Evolutionary conservation across 1,139 yeast genomes (phyloP).

Genomic region (Schizosaccharomyces versatilis): DNA sequence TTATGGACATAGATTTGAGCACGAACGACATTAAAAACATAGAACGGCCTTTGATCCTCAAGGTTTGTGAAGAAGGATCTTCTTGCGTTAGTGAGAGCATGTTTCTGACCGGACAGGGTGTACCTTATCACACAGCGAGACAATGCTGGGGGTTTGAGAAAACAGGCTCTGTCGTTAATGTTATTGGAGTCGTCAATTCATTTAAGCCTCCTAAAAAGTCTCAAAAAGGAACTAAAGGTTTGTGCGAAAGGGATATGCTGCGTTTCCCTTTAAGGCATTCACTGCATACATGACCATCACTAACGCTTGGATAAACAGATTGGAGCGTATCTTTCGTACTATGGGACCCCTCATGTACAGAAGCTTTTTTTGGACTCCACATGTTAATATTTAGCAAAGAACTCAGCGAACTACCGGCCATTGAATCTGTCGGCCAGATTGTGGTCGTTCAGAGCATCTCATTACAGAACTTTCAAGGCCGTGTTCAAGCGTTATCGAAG

Average conservation of each 20-base stretch:
- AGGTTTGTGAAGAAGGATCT: no score
- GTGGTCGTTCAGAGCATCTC: neutral
- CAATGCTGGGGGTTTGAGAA: no score
- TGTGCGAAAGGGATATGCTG: neutral
- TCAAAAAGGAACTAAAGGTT: neutral
- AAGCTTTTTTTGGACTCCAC: neutral
- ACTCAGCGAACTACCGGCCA: neutral
- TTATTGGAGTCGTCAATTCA: no score
- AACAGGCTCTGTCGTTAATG: no score
- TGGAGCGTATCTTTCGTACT: neutral
- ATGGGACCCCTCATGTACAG: neutral
- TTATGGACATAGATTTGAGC: no score
- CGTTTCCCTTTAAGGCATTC: no score
- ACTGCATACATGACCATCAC: neutral
- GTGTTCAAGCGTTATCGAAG: neutral
- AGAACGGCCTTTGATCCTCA: no score
- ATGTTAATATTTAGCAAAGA: neutral
- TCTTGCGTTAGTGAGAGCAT: no score
- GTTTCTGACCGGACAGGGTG: no score
- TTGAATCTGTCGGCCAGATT: neutral
- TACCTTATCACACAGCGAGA: no score
- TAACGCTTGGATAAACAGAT: neutral
- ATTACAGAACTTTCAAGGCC: neutral
- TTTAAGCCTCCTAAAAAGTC: neutral
- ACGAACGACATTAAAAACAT: no score